phyloP scores from a whole-genome alignment of 139 green algal species.

The Haematococcus sp. region DNA sequence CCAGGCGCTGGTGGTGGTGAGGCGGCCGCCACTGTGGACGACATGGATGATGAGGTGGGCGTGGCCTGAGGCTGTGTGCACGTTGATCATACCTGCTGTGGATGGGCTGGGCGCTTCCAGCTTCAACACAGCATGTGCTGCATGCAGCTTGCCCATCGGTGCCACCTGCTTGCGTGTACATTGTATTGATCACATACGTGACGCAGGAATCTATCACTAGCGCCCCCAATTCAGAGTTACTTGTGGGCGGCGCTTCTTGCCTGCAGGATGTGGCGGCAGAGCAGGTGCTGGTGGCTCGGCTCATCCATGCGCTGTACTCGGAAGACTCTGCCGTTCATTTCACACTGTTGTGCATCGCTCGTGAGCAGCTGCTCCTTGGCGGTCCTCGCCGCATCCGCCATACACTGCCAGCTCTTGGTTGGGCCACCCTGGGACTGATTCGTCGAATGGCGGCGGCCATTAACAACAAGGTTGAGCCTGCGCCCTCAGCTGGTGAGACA shows the following conservation, averaged over 20 bases:
- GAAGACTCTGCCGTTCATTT: slow-evolving; percentile 62
- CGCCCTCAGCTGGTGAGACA: neutral
- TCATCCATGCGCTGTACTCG: slow-evolving; percentile 80
- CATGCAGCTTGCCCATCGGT: too few species aligned
- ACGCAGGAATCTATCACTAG: too few species aligned
- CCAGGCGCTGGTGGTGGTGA: too few species aligned
- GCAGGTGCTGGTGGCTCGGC: slow-evolving; percentile 81
- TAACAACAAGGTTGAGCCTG: neutral
- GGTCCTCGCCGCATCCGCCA: slow-evolving; percentile 66
- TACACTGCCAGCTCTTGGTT: slow-evolving; percentile 80
- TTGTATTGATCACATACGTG: too few species aligned
- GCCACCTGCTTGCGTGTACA: too few species aligned
- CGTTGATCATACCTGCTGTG: neutral
- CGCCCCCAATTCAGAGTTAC: too few species aligned
- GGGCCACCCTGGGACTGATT: slow-evolving; percentile 63
- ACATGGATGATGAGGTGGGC: slow-evolving; percentile 71
- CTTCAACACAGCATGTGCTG: too few species aligned
- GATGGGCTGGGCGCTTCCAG: too few species aligned
- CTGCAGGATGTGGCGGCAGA: slow-evolving; percentile 83
- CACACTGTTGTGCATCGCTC: slow-evolving; percentile 61
- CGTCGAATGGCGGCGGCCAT: slow-evolving; percentile 26
- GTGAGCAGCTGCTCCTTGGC: slow-evolving; percentile 58
- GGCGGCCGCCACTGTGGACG: slow-evolving; percentile 15
- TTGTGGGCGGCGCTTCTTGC: too few species aligned
- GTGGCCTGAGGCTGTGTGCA: neutral